These are phyloP conservation scores for Aquilaria agallochum DNA, from an alignment of 441 rosid species.

Conservation along the genomic window DNA sequence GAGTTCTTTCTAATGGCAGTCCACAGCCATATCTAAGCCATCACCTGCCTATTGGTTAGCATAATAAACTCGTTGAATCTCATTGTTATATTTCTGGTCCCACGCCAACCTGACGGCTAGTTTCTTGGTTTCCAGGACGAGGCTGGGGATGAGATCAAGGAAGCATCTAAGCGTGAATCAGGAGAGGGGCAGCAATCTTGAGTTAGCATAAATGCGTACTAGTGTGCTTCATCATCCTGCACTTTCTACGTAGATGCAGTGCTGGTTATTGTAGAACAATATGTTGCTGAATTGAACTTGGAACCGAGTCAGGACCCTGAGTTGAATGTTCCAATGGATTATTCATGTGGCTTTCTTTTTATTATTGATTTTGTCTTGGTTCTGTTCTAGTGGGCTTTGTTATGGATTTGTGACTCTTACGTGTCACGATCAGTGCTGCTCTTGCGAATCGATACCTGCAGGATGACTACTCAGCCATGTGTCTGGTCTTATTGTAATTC, in stretches of 20 bases:
- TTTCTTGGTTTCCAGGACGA: constrained; percentile 58
- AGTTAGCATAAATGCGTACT: constrained; percentile 22
- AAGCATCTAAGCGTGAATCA: constrained; percentile 62
- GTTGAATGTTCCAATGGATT: constrained; percentile 25
- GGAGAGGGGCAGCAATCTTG: constrained; percentile 55
- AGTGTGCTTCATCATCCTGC: constrained; percentile 24
- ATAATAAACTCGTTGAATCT: too few relatives aligned
- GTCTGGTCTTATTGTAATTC: too few relatives aligned
- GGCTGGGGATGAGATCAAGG: constrained; percentile 88
- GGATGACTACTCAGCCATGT: too few relatives aligned
- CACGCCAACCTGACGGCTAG: too few relatives aligned
- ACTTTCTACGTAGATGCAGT: constrained; percentile 29
- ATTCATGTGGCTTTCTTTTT: constrained; percentile 13
- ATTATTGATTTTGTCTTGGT: constrained; percentile 6
- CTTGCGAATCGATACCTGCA: too few relatives aligned
- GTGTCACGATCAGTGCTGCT: too few relatives aligned
- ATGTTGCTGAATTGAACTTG: constrained; percentile 24
- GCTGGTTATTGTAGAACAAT: constrained; percentile 34
- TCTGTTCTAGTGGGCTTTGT: too few relatives aligned
- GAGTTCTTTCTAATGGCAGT: too few relatives aligned
- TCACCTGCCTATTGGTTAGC: too few relatives aligned
- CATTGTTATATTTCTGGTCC: too few relatives aligned
- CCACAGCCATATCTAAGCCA: too few relatives aligned
- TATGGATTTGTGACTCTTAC: too few relatives aligned
- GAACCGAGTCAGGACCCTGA: constrained; percentile 7